Evolutionary conservation across 768 basidiomycete species (phyloP).

Genomic region (Auricularia sp.): DNA sequence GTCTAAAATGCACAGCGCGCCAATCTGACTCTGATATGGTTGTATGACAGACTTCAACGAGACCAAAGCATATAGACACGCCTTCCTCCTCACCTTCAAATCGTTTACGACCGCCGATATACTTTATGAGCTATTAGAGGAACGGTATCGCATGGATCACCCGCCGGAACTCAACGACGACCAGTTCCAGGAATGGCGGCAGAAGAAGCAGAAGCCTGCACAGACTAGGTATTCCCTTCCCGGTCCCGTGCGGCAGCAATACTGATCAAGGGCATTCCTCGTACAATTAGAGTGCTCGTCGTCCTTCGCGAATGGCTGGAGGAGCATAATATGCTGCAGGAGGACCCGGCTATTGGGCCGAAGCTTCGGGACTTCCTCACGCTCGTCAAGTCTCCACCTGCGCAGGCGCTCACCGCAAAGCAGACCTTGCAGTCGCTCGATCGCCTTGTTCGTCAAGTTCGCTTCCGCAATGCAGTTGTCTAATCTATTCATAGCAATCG

Average conservation of each 20-base stretch:
- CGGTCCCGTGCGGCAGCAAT: background rate
- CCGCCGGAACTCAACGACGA: conserved; percentile 35
- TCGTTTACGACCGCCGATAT: conserved; percentile 64
- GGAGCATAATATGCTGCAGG: conserved; percentile 49
- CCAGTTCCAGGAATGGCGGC: conserved; percentile 58
- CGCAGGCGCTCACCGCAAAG: conserved; percentile 36
- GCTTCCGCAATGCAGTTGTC: background rate
- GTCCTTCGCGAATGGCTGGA: conserved; percentile 50
- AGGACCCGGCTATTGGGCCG: conserved; percentile 52
- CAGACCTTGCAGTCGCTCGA: conserved; percentile 44
- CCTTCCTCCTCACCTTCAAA: conserved; percentile 78
- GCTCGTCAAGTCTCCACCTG: conserved; percentile 26
- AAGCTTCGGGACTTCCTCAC: conserved; percentile 47
- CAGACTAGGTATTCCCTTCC: conserved; percentile 38
- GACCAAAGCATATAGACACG: conserved; percentile 33
- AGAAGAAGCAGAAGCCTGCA: conserved; percentile 49
- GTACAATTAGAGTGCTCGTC: conserved; percentile 6
- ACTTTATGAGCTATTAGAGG: conserved; percentile 59
- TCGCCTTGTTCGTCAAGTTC: conserved; percentile 36
- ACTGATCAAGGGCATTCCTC: background rate
- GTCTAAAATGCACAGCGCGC: conserved; percentile 18
- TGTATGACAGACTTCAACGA: conserved; percentile 13
- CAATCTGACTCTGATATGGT: conserved; percentile 10
- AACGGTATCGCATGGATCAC: conserved; percentile 47
- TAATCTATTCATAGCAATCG: conserved; percentile 2